Conservation (phyloP, 1,284 basidiomycete species). For the Heterobasidion irregulare region DNA sequence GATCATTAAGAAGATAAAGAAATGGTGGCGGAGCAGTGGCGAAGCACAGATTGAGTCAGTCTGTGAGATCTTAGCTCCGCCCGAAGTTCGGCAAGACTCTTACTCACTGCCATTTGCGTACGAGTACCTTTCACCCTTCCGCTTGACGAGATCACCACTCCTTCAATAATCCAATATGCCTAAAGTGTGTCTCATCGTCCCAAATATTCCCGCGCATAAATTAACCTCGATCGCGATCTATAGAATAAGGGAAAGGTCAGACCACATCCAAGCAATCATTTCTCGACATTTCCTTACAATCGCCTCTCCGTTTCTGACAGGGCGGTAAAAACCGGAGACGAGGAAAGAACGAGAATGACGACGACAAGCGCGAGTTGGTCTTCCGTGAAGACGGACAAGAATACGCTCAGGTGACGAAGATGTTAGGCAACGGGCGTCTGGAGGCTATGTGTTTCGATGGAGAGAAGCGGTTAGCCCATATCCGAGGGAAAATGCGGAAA, state of each 20-base stretch:
- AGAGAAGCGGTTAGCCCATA: constrained; percentile 96
- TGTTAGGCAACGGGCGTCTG: constrained; percentile 97
- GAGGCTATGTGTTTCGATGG: constrained; percentile 99
- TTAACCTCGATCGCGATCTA: constrained; percentile 6
- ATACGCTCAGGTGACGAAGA: constrained; percentile 97
- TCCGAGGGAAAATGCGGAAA: constrained; percentile 98
- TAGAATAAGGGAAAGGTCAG: constrained; percentile 79
- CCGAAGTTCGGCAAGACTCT: neutral
- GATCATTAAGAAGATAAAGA: no score
- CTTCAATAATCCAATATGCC: constrained; percentile 33
- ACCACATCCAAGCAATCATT: neutral
- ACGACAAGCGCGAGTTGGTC: constrained; percentile 97
- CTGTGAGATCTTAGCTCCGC: neutral
- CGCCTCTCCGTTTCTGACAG: constrained; percentile 30
- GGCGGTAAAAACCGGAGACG: constrained; percentile 99
- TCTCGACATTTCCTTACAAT: neutral
- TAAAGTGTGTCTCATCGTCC: constrained; percentile 32
- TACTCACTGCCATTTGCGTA: neutral
- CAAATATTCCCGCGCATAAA: constrained; percentile 12
- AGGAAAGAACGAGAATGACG: constrained; percentile 99
- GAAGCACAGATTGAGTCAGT: neutral
- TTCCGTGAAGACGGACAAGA: constrained; percentile 99
- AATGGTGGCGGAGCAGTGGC: no score
- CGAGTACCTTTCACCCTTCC: no score
- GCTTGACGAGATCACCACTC: neutral